phyloP scores from a whole-genome alignment of 345 rosid genomes.

The Brassica carinata region DNA sequence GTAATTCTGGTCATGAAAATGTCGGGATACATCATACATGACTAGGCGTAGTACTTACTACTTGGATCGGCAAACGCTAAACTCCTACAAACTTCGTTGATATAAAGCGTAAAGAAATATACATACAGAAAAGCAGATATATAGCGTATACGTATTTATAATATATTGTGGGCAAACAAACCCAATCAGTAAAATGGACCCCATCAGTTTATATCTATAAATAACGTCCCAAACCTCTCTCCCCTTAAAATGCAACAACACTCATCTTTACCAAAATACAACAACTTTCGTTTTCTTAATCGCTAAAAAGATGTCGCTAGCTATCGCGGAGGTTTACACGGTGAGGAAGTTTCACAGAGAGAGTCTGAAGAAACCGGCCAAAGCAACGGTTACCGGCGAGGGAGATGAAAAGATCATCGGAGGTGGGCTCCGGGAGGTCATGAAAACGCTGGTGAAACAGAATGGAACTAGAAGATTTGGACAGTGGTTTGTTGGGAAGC shows the following conservation, averaged over 20 bases:
- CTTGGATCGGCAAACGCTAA: neutral
- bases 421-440: slow-evolving; percentile 10
- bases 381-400: neutral
- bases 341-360: slow-evolving; percentile 36
- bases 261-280: slow-evolving; percentile 23
- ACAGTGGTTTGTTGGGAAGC: slow-evolving; percentile 32
- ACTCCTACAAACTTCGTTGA: neutral
- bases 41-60: neutral
- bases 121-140: neutral
- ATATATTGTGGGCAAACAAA: slow-evolving; percentile 4
- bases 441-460: slow-evolving; percentile 9
- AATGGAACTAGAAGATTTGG: slow-evolving; percentile 23
- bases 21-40: neutral
- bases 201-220: slow-evolving; percentile 26
- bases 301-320: slow-evolving; percentile 31
- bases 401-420: slow-evolving; percentile 23
- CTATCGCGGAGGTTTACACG: slow-evolving; percentile 39
- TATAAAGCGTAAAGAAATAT: neutral
- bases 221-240: slow-evolving; percentile 33
- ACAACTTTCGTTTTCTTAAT: neutral
- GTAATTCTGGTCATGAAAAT: no score
- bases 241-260: slow-evolving; percentile 29
- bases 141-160: neutral
- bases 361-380: slow-evolving; percentile 34
- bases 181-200: slow-evolving; percentile 16